Evolutionary conservation across 2,329 filamentous ascomycete genomes (phyloP).

Genomic region (Colletotrichum chrysophilum): DNA sequence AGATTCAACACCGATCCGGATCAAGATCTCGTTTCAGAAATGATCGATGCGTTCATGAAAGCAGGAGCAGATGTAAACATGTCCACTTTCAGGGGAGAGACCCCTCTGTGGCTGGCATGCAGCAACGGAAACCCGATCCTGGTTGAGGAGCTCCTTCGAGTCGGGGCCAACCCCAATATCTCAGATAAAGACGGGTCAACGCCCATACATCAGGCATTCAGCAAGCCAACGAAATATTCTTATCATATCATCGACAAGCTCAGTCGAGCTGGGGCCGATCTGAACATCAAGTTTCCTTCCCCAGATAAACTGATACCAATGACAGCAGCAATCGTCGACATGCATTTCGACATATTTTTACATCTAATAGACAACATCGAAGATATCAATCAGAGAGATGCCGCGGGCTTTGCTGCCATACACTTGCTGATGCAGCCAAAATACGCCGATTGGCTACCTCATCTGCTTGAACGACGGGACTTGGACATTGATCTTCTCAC

Average conservation of each 20-base stretch:
- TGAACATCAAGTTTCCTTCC: background rate
- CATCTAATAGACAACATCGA: background rate
- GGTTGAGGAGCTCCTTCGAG: conserved; percentile 15
- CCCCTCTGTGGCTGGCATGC: conserved; percentile 18
- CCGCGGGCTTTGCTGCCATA: conserved; percentile 16
- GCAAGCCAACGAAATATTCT: background rate
- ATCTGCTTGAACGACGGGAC: background rate
- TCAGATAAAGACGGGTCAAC: conserved; percentile 7
- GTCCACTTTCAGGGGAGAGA: conserved; percentile 10
- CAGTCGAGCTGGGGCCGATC: background rate
- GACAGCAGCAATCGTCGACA: conserved; percentile 8
- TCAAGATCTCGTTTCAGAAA: background rate
- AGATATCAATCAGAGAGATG: conserved; percentile 18
- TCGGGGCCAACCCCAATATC: conserved; percentile 20
- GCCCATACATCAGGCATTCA: conserved; percentile 3
- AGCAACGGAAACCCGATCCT: background rate
- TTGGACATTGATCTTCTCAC: conserved; percentile 6
- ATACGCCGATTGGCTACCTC: conserved; percentile 11
- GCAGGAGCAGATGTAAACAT: conserved; percentile 21
- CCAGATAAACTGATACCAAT: background rate
- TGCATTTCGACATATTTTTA: conserved; percentile 22
- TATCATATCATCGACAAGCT: background rate
- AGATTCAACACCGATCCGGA: background rate
- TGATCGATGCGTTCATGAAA: conserved; percentile 14
- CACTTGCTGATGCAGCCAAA: conserved; percentile 22